These are phyloP conservation scores for Pseudocercospora crystallina DNA, from an alignment of 2,329 filamentous ascomycete species.

Conservation along the genomic window DNA sequence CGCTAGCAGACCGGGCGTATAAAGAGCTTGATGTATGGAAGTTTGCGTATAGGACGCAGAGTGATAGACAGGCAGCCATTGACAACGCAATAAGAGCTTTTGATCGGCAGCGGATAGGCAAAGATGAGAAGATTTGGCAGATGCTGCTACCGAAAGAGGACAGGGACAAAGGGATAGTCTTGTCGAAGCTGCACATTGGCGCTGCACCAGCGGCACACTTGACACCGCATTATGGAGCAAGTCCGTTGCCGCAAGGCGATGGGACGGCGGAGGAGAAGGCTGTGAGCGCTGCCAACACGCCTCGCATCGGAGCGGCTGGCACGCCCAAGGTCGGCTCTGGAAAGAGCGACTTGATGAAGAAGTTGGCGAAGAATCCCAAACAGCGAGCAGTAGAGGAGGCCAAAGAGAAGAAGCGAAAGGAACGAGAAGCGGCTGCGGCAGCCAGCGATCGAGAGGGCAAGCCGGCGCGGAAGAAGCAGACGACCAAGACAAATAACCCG, in stretches of 20 bases:
- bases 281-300: conserved; percentile 28
- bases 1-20: conserved; percentile 59
- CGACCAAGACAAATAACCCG: conserved; percentile 36
- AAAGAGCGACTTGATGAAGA: conserved; percentile 19
- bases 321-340: conserved; percentile 28
- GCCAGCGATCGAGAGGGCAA: conserved; percentile 31
- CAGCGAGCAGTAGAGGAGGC: conserved; percentile 40
- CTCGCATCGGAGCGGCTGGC: conserved; percentile 25
- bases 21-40: conserved; percentile 63
- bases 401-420: conserved; percentile 49
- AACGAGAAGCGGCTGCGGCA: conserved; percentile 35
- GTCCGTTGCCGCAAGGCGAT: conserved; percentile 28
- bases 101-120: conserved; percentile 60
- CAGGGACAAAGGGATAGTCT: conserved; percentile 60
- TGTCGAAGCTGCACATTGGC: conserved; percentile 59
- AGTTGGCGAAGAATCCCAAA: conserved; percentile 40
- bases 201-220: conserved; percentile 22
- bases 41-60: conserved; percentile 57
- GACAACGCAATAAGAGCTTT: conserved; percentile 63
- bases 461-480: conserved; percentile 29
- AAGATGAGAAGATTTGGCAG: conserved; percentile 63
- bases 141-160: conserved; percentile 60
- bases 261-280: conserved; percentile 21
- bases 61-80: conserved; percentile 60
- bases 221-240: conserved; percentile 31